A percentile compares a stretch with the other conserved stretches of the same genome.
phyloP scores from a whole-genome alignment of 768 basidiomycete genomes.

The Suillus americanus region DNA sequence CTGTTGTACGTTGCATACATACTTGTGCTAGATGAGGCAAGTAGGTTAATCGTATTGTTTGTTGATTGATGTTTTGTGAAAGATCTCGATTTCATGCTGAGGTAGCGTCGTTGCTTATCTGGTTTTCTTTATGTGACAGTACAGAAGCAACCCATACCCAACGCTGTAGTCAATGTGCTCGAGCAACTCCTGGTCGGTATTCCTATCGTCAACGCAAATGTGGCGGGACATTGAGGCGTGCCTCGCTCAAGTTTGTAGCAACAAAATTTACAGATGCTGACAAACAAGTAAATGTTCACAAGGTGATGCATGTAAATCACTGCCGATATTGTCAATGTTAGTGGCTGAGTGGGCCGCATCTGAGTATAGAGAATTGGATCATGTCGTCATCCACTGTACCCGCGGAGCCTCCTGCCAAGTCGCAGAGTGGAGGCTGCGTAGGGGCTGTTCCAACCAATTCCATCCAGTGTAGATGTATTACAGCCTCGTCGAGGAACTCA shows the following conservation, averaged over 20 bases:
- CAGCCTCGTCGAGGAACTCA: background rate
- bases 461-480: background rate
- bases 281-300: background rate
- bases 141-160: background rate
- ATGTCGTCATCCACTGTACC: too few relatives aligned
- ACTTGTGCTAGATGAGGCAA: constrained; percentile 8
- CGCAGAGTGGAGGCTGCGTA: too few relatives aligned
- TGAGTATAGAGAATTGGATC: too few relatives aligned
- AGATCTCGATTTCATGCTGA: background rate
- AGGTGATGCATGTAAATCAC: background rate
- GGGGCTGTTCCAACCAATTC: background rate
- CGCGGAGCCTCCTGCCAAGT: too few relatives aligned
- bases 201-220: background rate
- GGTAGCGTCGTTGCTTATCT: background rate
- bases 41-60: background rate
- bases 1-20: constrained; percentile 10
- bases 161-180: background rate
- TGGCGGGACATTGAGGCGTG: background rate
- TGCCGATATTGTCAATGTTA: background rate
- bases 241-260: background rate
- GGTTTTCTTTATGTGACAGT: background rate
- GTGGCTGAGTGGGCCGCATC: too few relatives aligned
- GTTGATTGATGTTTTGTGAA: background rate
- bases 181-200: background rate
- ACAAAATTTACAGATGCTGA: background rate